These are phyloP conservation scores for Durotheca rogersii DNA, from an alignment of 495 filamentous ascomycete species.

Conservation along the genomic window DNA sequence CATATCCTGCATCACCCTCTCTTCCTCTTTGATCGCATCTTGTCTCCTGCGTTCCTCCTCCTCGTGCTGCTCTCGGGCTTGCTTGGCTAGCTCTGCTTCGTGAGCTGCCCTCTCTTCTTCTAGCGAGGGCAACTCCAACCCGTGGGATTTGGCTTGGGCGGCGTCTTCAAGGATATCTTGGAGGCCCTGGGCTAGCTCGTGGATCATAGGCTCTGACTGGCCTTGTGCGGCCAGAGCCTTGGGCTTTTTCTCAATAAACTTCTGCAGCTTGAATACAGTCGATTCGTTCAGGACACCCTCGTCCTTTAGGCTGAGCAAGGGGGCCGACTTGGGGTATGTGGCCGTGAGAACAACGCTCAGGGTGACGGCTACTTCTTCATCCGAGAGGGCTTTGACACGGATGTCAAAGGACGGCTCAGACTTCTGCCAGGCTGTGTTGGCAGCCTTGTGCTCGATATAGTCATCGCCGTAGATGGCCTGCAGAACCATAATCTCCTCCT, in stretches of 20 bases:
- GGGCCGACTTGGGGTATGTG: conserved; percentile 88
- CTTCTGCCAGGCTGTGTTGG: conserved; percentile 87
- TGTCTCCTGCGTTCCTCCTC: conserved; percentile 50
- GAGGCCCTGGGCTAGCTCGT: conserved; percentile 77
- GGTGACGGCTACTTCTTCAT: conserved; percentile 63
- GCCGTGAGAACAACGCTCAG: conserved; percentile 75
- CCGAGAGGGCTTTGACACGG: conserved; percentile 66
- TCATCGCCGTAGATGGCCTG: conserved; percentile 92
- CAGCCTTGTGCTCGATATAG: conserved; percentile 69
- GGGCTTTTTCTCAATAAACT: conserved; percentile 67
- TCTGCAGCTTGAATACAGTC: conserved; percentile 65
- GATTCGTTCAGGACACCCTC: conserved; percentile 61
- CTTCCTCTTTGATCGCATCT: conserved; percentile 69
- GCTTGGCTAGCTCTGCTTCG: conserved; percentile 51
- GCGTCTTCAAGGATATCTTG: conserved; percentile 89
- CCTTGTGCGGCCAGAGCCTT: conserved; percentile 58
- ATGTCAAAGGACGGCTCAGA: conserved; percentile 81
- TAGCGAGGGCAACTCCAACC: conserved; percentile 75
- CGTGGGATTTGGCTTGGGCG: conserved; percentile 67
- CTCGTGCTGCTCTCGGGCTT: conserved; percentile 51
- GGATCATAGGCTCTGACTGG: conserved; percentile 83
- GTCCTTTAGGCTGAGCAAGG: conserved; percentile 69
- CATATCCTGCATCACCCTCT: conserved; percentile 70
- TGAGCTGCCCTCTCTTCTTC: conserved; percentile 83
- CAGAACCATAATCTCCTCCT: conserved; percentile 83